These are phyloP conservation scores for Amanita inopinata DNA, from an alignment of 768 basidiomycete species.

Conservation along the genomic window DNA sequence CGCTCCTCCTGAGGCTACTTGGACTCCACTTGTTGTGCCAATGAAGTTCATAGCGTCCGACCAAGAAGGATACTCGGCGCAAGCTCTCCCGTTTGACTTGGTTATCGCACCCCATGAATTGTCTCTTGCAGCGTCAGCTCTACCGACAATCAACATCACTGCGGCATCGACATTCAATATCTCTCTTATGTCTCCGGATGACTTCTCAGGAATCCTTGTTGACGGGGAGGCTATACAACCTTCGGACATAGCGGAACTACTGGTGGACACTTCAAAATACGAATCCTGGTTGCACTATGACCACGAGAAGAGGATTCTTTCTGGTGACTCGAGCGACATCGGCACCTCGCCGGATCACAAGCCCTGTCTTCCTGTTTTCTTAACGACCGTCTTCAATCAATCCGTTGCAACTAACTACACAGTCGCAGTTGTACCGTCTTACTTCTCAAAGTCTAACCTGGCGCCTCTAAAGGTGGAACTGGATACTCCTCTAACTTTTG, in stretches of 20 bases:
- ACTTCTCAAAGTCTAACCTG: constrained; percentile 51
- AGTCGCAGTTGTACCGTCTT: constrained; percentile 61
- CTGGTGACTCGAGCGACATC: constrained; percentile 27
- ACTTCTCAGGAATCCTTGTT: constrained; percentile 55
- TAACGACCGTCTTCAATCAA: constrained; percentile 62
- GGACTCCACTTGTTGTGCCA: constrained; percentile 32
- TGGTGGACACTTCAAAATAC: constrained; percentile 50
- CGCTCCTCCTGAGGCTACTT: constrained; percentile 41
- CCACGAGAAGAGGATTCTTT: constrained; percentile 40
- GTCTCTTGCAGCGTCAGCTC: constrained; percentile 30
- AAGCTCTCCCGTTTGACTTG: constrained; percentile 49
- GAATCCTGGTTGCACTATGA: constrained; percentile 57
- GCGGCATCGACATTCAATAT: constrained; percentile 42
- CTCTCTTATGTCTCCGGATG: constrained; percentile 39
- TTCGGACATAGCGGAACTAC: constrained; percentile 44
- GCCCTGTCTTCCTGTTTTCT: constrained; percentile 40
- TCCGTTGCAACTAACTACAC: constrained; percentile 52
- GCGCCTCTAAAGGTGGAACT: constrained; percentile 47
- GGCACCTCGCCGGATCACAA: not conserved
- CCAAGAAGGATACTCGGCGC: constrained; percentile 59
- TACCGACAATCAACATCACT: constrained; percentile 68
- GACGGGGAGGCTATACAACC: constrained; percentile 51
- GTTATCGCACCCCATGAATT: constrained; percentile 65
- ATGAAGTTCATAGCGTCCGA: constrained; percentile 65
- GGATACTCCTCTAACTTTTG: constrained; percentile 41